Base-by-base conservation (phyloP, 345 rosid genomes). In the Acer yangbiense region DNA sequence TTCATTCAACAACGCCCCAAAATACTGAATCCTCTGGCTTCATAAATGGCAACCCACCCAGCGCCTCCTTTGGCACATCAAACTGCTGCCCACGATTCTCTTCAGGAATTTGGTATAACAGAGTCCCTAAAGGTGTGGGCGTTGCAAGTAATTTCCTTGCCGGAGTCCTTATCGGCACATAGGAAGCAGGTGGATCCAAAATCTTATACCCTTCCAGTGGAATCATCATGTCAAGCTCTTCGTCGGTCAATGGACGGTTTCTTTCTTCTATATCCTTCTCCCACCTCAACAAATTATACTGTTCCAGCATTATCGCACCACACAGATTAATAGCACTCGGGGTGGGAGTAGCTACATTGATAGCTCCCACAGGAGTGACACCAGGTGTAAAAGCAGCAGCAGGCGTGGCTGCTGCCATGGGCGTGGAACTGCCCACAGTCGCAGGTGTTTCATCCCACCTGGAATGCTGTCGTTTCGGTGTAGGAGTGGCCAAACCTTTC, bases 401-500 rank as follows among this genome's bases (percentile, higher is more conserved):
- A 32, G 98, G 99, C 10, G 99, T 95, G 48, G 94, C 89, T 62
- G 98, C 97, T 1, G 89, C 87, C 92, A 91, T 80, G 4, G 99
- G 99, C 4, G 98, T 96, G 10, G 94, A 98, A 85, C 98, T 92
- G 27, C 93, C 98, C 98, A 96, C 92, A 44, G 95, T 92, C 1
- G 97, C 99, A 0, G 99, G 98, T 0, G 99, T 96, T 86, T 94
- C 99, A 54, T 96, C 99, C 99, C 99, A 96, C 76, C 99, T 90
- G 3, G 99, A 94, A 50, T 97, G 88, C 82, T 96, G 99, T 52
- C 93, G 83, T 77, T 96, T 96, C 0, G 98, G 99, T 0, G 99
- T 96, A 0, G 98, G 98, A 1, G 98, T 94, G 11, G 86, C 97
- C 81, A 90, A 83, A 16, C 99, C 99, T 41, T 88, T 78, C 3